Conservation (phyloP, 192 early-diverging fungal genomes). For the Entophlyctis luteolus region DNA sequence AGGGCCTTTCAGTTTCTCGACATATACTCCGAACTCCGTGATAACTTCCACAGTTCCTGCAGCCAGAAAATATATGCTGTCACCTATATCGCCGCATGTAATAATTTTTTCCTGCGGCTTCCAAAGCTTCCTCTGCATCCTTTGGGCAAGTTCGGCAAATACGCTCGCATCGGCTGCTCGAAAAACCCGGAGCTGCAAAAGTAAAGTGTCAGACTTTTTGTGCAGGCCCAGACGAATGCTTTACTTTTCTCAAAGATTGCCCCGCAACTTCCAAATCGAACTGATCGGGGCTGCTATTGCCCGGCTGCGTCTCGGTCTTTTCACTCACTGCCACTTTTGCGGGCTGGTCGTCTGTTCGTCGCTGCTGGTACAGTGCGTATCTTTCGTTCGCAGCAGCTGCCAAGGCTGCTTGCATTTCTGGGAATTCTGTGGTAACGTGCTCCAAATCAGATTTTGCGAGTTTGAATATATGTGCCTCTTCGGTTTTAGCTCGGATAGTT, state of each 20-base stretch:
- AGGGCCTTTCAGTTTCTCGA: conserved; percentile 40
- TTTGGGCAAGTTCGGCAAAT: conserved; percentile 40
- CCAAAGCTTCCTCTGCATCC: conserved; percentile 38
- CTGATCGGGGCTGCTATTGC: conserved; percentile 34
- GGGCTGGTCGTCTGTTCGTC: not conserved
- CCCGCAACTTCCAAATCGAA: conserved; percentile 46
- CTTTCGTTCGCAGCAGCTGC: conserved; percentile 42
- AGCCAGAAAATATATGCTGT: conserved; percentile 58
- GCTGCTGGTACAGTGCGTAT: conserved; percentile 31
- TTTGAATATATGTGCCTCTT: conserved; percentile 43
- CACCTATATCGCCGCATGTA: conserved; percentile 26
- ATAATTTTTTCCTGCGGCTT: conserved; percentile 38
- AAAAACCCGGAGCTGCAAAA: too few relatives aligned
- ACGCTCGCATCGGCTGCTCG: too few relatives aligned
- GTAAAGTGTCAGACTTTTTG: too few relatives aligned
- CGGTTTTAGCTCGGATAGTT: conserved; percentile 42
- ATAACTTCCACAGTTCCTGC: conserved; percentile 41
- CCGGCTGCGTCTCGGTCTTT: too few relatives aligned
- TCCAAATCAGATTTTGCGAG: conserved; percentile 37
- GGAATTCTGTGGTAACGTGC: conserved; percentile 30
- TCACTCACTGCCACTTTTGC: not conserved
- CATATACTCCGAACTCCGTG: conserved; percentile 38
- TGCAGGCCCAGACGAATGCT: too few relatives aligned
- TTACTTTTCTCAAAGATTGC: conserved; percentile 43
- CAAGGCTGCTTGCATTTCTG: conserved; percentile 37